These are phyloP conservation scores for Taiozyma sp. DNA, from an alignment of 1,139 yeast species.

Conservation along the genomic window DNA sequence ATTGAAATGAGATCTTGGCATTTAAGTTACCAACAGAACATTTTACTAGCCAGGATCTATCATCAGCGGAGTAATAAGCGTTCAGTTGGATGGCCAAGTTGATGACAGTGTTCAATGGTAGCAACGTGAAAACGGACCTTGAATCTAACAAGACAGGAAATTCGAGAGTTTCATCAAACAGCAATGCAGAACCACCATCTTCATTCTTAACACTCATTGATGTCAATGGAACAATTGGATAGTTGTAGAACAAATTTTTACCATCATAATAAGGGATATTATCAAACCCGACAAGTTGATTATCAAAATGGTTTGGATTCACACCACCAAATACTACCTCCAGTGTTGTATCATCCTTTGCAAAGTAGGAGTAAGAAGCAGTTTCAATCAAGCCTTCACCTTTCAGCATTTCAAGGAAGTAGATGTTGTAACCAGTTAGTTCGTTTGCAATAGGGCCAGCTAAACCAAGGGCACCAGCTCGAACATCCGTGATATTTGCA, in stretches of 20 bases:
- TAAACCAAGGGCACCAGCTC: constrained; percentile 57
- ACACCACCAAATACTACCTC: constrained; percentile 57
- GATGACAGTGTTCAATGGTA: constrained; percentile 58
- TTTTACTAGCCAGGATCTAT: constrained; percentile 60
- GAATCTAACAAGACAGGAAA: constrained; percentile 63
- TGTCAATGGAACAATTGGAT: constrained; percentile 57
- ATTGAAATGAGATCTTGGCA: constrained; percentile 51
- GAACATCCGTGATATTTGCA: constrained; percentile 35
- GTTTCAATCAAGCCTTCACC: constrained; percentile 34
- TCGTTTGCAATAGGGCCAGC: constrained; percentile 32
- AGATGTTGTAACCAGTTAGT: constrained; percentile 9
- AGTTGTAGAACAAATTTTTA: constrained; percentile 26
- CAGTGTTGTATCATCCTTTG: constrained; percentile 33
- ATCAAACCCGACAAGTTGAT: constrained; percentile 43
- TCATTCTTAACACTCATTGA: constrained; percentile 42
- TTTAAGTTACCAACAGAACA: constrained; percentile 47
- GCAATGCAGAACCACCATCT: constrained; percentile 36
- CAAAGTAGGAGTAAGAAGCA: constrained; percentile 54
- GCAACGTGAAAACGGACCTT: constrained; percentile 43
- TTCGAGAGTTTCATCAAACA: constrained; percentile 29
- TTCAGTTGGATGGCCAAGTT: constrained; percentile 71
- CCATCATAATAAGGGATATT: constrained; percentile 41
- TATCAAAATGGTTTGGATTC: constrained; percentile 40
- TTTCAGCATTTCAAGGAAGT: constrained; percentile 36
- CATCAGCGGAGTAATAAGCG: constrained; percentile 54